Base-by-base conservation (phyloP, 2,329 filamentous ascomycete species). In the Apiospora phragmitis region DNA sequence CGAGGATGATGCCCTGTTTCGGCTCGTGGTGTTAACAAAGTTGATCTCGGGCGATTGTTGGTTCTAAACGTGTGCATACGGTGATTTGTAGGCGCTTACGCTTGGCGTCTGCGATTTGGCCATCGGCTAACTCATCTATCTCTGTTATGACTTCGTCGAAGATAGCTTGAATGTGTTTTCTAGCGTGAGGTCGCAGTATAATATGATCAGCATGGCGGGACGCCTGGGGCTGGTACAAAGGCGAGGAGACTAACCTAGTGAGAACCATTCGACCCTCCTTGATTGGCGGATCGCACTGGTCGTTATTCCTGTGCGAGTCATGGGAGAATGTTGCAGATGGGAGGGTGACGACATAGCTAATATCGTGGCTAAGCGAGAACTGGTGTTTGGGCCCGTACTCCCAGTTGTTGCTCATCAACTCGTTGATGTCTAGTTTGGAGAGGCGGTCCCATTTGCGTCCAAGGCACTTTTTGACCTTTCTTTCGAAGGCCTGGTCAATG, bases 1-100 rank as follows among this genome's bases (percentile, higher is more conserved):
- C 68, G 6, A 69, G 38, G 16, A 69, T 69, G 24, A 69, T 69
- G 38, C 51, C 68, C 67, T 69, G 29, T 41, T 41, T 41, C 14
- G 9, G 38, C 3, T 41, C n/a, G 38, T 41, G 38, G 11, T 11
- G 14, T 41, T 12, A 11, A 9, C 9, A 41, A 41, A 12, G 9
- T 41, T 41, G 9, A 41, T 41, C 7, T 41, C 8, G 14, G 14
- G 14, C 14, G 8, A 41, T 11, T 7, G 4, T 9, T 41, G 9
- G 11, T 3, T 41, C 38, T 41, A 12, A 12, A 12, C 2, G 9
- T 41, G 38, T 9, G 14, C 5, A 2, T 41, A 41, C 38, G n/a
- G 47, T 69, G 2, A 69, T 49, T 1, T 26, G 49, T 35, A 62
- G 21, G n/a, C 21, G 7, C 32, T 43, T 69, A 6, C 5, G 26